Percentiles rank a stretch among this genome's conserved stretches.
Conservation (phyloP, 805 yeast species). For the Candida easanensis region DNA sequence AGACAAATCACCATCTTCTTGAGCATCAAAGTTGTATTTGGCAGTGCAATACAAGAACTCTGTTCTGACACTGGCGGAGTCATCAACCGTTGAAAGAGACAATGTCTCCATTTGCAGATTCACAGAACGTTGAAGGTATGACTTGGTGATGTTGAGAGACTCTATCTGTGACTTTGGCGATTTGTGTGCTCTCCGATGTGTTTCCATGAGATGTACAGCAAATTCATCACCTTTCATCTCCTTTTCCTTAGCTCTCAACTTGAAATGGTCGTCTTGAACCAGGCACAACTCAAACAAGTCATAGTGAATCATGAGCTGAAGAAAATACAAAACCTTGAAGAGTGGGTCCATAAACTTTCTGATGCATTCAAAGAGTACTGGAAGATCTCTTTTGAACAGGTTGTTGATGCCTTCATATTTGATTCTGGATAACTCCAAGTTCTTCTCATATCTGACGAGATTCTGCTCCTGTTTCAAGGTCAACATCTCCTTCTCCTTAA, state of each 20-base stretch:
- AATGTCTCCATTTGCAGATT: not conserved
- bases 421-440: constrained; percentile 30
- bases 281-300: constrained; percentile 27
- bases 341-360: constrained; percentile 30
- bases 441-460: constrained; percentile 31
- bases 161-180: constrained; percentile 2
- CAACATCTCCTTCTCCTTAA: constrained; percentile 24
- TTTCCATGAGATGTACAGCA: constrained; percentile 5
- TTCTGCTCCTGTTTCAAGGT: constrained; percentile 38
- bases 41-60: constrained; percentile 35
- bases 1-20: constrained; percentile 40
- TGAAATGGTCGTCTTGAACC: constrained; percentile 8
- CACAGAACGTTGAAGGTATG: constrained; percentile 9
- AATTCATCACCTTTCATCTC: constrained; percentile 6
- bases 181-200: constrained; percentile 4
- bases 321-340: constrained; percentile 33
- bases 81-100: not conserved
- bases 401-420: constrained; percentile 38
- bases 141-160: constrained; percentile 8
- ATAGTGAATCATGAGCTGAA: constrained; percentile 36
- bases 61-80: constrained; percentile 2
- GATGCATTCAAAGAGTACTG: constrained; percentile 37
- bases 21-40: constrained; percentile 35
- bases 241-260: constrained; percentile 12
- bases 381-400: constrained; percentile 44